These are phyloP conservation scores for Tetrahymena elliotti DNA, from an alignment of 73 alveolate genomes.

Conservation along the genomic window DNA sequence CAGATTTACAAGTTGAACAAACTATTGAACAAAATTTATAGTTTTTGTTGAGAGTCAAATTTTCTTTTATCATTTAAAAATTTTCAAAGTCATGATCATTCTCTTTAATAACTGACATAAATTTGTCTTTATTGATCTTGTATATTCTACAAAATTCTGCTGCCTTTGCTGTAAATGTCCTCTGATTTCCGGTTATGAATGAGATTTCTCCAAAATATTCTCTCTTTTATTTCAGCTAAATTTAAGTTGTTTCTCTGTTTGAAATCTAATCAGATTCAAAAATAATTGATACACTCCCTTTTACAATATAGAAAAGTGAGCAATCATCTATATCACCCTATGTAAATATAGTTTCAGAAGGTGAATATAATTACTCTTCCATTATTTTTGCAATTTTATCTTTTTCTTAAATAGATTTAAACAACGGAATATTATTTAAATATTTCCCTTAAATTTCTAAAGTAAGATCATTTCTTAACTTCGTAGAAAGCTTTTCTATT, in stretches of 20 bases:
- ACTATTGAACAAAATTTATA: slow-evolving; percentile 12
- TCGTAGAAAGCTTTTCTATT: slow-evolving; percentile 51
- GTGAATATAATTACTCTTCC: slow-evolving; percentile 50
- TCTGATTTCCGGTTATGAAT: slow-evolving; percentile 66
- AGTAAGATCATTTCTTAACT: slow-evolving; percentile 50
- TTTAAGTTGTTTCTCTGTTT: slow-evolving; percentile 13
- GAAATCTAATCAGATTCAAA: slow-evolving; percentile 20
- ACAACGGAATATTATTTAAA: slow-evolving; percentile 44
- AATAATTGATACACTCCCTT: slow-evolving; percentile 63
- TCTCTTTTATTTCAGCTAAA: slow-evolving; percentile 39
- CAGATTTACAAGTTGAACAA: slow-evolving; percentile 65
- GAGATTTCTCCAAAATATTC: slow-evolving; percentile 77
- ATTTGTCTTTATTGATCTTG: slow-evolving; percentile 46
- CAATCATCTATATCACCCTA: slow-evolving; percentile 59
- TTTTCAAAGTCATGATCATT: slow-evolving; percentile 12
- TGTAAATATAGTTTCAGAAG: slow-evolving; percentile 60
- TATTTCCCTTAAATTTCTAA: slow-evolving; percentile 60
- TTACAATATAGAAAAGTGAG: slow-evolving; percentile 48
- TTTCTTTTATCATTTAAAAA: slow-evolving; percentile 40
- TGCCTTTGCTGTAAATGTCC: slow-evolving; percentile 65
- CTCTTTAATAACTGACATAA: background rate
- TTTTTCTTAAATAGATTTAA: slow-evolving; percentile 33
- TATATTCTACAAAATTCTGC: slow-evolving; percentile 60
- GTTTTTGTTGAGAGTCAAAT: slow-evolving; percentile 39
- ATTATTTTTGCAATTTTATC: slow-evolving; percentile 46